Evolutionary conservation across 768 basidiomycete species (phyloP), one percentile per base, ranked within the genome.

Genomic region (Mycena vulgaris): DNA sequence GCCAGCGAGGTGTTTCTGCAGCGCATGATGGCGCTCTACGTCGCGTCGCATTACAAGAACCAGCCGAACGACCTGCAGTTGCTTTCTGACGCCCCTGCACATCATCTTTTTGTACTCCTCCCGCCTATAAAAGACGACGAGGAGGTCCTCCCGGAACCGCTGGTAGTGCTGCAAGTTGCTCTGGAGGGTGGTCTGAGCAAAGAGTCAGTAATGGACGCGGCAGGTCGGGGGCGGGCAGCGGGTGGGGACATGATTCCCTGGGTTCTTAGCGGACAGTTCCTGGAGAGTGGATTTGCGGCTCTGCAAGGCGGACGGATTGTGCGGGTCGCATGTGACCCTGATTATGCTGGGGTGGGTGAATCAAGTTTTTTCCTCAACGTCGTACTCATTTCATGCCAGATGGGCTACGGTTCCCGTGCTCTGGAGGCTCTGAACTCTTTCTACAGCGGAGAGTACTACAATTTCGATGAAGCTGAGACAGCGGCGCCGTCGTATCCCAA

Each of bases 21-120:
- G 81, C 90, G 97, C 39, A 96, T 99, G 93, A 98, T 98, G 96
- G 92, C 95, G 21, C 87, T 99, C 2, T 99, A 98, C 80, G 97
- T 99, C 59, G 95, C 98, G 1, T 94, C 93, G 58, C 98, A 99
- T 79, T 99, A 99, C 85, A 99, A 99, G 82, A 99, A 99, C 80
- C 95, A 97, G 77, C 98, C 98, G 23, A 99, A 99, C 78, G 98
- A 99, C 79, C 87, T 99, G n/a, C 97, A 99, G 80, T 88, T 99
- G 59, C 89, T 99, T 80, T 95, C 93, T 14, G 98, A 99, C 75
- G 98, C 98, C 0, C 98, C 98, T 0, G 97, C 96, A 0, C 97
- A 99, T 78, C 95, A 97, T 75, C 88, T 99, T 17, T 99, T 99
- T 73, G 98, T 99, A 1, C 89, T 99, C 0, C 85, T 99, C 2